Conservation (phyloP, 2,329 filamentous ascomycete genomes). For the Huntiella bhutanensis region DNA sequence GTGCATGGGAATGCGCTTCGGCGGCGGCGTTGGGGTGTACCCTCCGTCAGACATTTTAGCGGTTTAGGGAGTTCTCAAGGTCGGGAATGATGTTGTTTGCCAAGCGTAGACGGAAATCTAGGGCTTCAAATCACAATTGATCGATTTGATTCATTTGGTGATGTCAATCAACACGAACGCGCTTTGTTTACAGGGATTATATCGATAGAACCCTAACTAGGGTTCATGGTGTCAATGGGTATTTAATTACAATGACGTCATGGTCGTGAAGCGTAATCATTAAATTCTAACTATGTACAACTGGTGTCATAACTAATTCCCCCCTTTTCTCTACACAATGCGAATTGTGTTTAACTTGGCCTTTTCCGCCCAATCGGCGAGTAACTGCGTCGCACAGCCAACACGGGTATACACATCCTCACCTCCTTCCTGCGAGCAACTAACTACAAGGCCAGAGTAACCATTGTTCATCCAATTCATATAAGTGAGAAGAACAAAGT, state of each 20-base stretch:
- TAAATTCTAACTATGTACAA: neutral
- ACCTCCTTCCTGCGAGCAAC: constrained; percentile 6
- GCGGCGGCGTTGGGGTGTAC: constrained; percentile 8
- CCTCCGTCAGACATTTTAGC: constrained; percentile 5
- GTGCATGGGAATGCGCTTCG: constrained; percentile 6
- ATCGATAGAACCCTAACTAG: constrained; percentile 5
- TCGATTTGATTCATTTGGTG: neutral
- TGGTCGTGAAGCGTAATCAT: no score
- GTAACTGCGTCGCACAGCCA: constrained; percentile 10
- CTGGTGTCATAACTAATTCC: constrained; percentile 8
- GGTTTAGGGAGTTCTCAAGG: neutral
- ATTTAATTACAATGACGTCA: neutral
- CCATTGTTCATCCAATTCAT: constrained; percentile 12
- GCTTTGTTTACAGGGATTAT: constrained; percentile 1
- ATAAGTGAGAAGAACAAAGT: constrained; percentile 10
- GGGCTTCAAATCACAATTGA: neutral
- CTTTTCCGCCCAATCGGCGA: constrained; percentile 11
- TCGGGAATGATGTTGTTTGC: no score
- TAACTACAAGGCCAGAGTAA: constrained; percentile 8
- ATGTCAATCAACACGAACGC: constrained; percentile 3
- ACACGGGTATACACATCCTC: constrained; percentile 8
- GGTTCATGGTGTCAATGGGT: neutral
- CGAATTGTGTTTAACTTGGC: constrained; percentile 10
- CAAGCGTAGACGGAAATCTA: neutral
- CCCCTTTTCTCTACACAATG: constrained; percentile 6